These are phyloP conservation scores for Salix dunnii DNA, from an alignment of 345 rosid genomes.

Conservation along the genomic window DNA sequence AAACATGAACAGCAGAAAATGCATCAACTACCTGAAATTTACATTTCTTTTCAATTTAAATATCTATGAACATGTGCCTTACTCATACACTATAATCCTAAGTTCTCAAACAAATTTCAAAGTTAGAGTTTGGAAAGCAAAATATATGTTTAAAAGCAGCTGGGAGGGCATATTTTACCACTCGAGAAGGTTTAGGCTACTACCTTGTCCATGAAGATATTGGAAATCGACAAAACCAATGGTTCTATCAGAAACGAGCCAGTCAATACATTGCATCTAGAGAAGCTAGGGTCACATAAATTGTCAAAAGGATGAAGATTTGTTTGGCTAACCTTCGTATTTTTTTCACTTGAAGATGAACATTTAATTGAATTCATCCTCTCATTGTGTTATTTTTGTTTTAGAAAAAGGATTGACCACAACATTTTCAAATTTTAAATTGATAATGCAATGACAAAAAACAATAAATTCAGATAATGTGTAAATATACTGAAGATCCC, in stretches of 20 bases:
- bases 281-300: neutral
- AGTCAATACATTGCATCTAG: neutral
- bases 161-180: neutral
- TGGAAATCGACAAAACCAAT: neutral
- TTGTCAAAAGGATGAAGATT: neutral
- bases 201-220: neutral
- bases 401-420: neutral
- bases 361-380: neutral
- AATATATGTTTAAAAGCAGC: neutral
- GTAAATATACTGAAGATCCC: neutral
- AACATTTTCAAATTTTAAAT: neutral
- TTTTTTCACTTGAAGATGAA: neutral
- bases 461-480: neutral
- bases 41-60: neutral
- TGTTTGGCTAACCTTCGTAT: neutral
- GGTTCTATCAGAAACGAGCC: neutral
- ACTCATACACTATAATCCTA: neutral
- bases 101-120: neutral
- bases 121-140: neutral
- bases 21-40: neutral
- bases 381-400: neutral
- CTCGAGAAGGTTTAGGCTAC: neutral
- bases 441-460: neutral
- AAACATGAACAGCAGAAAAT: neutral
- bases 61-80: neutral